Evolutionary conservation across 2,329 filamentous ascomycete genomes (phyloP), one percentile per base, ranked within the genome.

Genomic region (Hypoxylon sp.): DNA sequence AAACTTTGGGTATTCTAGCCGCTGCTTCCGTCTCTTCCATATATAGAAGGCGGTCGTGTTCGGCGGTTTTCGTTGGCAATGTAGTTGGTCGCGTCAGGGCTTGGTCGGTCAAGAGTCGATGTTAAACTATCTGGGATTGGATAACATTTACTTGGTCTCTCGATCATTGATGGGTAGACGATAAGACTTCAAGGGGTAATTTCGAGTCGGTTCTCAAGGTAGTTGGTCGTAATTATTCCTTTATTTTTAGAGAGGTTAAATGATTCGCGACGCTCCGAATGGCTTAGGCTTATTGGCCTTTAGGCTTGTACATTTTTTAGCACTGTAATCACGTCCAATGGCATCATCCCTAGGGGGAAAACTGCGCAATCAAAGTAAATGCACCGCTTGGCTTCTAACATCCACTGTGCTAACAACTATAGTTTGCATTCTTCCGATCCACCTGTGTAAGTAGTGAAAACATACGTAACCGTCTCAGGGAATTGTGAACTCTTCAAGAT

Each of bases 51-150:
- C 33, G n/a, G 44, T 60, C 46, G 37, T 13, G 11, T 44, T 52
- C 22, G 47, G 24, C 17, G 47, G 14, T 52, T 9, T 44, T 60
- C 35, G 35, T 13, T 52, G 24, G 24, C 24, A 31, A 22, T 24
- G 46, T n/a, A 24, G 46, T 19, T 17, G 19, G 33, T 60, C 35
- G 35, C 22, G 46, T 29, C 31, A 46, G 39, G 39, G 39, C 11
- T 35, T 26, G 29, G 50, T 57, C 13, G 17, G 24, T n/a, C 6
- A 33, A 26, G 44, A 5, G 11, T 48, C 19, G 5, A 48, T 13
- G 44, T 48, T 11, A 31, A 52, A 10, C 17, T 22, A 11, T 31
- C 35, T 35, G 8, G 29, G 3, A 44, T 19, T 44, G 3, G 39
- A 5, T 8, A 22, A 10, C 39, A 44, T 2, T 19, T 10, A 6